Evolutionary conservation across 2,329 filamentous ascomycete species (phyloP).

Genomic region (Hypomyces perniciosus): DNA sequence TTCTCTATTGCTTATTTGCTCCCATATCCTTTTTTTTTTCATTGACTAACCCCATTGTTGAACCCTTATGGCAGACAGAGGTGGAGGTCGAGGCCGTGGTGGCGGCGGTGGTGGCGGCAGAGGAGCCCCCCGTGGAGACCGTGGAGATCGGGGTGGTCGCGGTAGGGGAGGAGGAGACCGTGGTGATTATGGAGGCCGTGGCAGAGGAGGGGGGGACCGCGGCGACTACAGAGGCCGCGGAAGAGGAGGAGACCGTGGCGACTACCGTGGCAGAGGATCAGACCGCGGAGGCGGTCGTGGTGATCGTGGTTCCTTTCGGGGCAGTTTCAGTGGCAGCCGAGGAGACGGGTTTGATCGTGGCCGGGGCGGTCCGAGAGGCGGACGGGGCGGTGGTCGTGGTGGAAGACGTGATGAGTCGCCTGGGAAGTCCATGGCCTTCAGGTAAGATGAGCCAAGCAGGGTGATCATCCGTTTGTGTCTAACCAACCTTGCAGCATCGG

Average conservation of each 20-base stretch:
- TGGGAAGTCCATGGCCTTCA: constrained; percentile 17
- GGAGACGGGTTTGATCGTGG: constrained; percentile 15
- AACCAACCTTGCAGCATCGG: constrained; percentile 19
- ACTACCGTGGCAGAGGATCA: constrained; percentile 16
- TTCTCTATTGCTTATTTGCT: too few relatives aligned
- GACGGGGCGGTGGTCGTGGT: constrained; percentile 17
- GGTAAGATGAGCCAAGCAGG: constrained; percentile 7
- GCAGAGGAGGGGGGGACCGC: constrained; percentile 17
- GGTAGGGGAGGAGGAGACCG: constrained; percentile 11
- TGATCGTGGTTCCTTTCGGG: constrained; percentile 15
- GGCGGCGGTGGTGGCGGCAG: constrained; percentile 7
- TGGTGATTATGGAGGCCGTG: constrained; percentile 5
- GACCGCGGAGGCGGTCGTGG: constrained; percentile 12
- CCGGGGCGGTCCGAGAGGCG: constrained; percentile 17
- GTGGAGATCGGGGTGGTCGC: constrained; percentile 15
- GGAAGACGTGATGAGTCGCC: constrained; percentile 19
- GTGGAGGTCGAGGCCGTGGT: constrained; percentile 10
- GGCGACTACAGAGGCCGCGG: constrained; percentile 19
- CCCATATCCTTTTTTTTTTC: too few relatives aligned
- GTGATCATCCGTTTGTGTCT: background rate
- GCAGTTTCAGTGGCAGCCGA: constrained; percentile 16
- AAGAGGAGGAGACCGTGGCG: constrained; percentile 15
- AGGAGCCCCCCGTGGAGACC: background rate
- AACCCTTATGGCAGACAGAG: background rate
- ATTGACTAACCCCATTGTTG: too few relatives aligned